A percentile compares a stretch with the other conserved stretches of the same genome.
Conservation (phyloP, 257 asterid species). For the Solanum bukasovii region DNA sequence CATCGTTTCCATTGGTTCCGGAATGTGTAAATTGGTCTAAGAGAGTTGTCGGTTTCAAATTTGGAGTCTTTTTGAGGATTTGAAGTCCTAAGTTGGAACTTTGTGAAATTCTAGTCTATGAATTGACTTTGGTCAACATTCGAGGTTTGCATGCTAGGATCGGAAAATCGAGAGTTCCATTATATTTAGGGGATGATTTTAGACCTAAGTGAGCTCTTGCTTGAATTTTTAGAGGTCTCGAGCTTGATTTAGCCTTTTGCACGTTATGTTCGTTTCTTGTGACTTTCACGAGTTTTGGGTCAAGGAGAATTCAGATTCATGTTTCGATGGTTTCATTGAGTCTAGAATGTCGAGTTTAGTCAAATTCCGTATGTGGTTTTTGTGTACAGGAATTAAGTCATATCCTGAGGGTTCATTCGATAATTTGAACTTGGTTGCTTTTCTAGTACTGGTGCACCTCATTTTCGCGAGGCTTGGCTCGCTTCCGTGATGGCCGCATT, state of each 20-base stretch:
- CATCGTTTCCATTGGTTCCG: fast-evolving
- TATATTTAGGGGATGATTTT: neutral
- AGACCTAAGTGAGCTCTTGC: neutral
- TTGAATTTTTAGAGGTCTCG: neutral
- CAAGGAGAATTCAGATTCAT: neutral
- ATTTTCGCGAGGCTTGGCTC: no score
- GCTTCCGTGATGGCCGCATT: no score
- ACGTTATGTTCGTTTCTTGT: neutral
- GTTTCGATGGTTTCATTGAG: neutral
- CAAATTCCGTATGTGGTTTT: neutral
- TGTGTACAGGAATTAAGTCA: neutral
- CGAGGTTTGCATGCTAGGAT: neutral
- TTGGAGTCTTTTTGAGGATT: neutral
- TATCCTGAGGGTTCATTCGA: neutral
- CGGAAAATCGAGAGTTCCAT: neutral
- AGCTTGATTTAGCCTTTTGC: neutral
- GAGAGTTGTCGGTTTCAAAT: neutral
- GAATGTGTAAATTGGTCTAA: no score
- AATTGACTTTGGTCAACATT: neutral
- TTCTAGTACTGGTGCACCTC: neutral
- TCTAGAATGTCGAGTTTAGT: neutral
- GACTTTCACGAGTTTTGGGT: neutral
- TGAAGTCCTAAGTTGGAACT: neutral
- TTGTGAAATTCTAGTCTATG: no score
- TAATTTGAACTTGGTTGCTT: neutral